Base-by-base conservation (phyloP, 441 rosid genomes). In the Populus hybrid region DNA sequence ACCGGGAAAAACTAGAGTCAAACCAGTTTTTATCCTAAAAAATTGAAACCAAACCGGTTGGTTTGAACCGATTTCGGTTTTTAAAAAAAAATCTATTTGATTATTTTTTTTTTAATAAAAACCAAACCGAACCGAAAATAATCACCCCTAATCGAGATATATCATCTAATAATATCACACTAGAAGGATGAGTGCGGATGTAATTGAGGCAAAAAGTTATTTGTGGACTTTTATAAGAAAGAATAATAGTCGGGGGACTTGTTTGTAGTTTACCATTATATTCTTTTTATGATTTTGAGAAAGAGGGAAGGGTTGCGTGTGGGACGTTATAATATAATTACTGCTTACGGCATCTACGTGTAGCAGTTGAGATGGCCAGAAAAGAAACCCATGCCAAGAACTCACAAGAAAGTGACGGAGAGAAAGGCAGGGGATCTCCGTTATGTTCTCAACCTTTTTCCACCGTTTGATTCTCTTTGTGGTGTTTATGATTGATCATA, bases 281-380 rank as follows among this genome's bases (percentile, higher is more conserved):
- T 53, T 53, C 8, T 5, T 53, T 18, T 53, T 53, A 1, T 16
- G 66, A 9, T 65, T 24, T 24, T 36, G 40, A 81, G 82, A 77
- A 73, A 74, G 67, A 38, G 75, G 70, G 81, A 28, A 69, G 79
- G 82, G 77, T 87, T 76, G 94, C 93, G 94, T 92, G 91, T 84
- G 80, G 81, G 78, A 23, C 75, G 78, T 75, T 64, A n/a, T 70
- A 42, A 66, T 28, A 86, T 79, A 84, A 87, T 84, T 81, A 82
- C 76, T 85, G 93, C 87, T 92, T 87, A 90, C 95, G 95, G 84
- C 91, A 86, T 75, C 87, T 83, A 79, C 91, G 91, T 84, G 90
- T 89, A 77, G 86, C 83, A 90, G 87, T 86, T 84, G 89, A 63
- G 87, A 75, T 83, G 36, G 32, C 67, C 85, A 73, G 82, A 76